These are phyloP conservation scores for Penicillium salamii DNA, from an alignment of 495 filamentous ascomycete genomes.

Conservation along the genomic window DNA sequence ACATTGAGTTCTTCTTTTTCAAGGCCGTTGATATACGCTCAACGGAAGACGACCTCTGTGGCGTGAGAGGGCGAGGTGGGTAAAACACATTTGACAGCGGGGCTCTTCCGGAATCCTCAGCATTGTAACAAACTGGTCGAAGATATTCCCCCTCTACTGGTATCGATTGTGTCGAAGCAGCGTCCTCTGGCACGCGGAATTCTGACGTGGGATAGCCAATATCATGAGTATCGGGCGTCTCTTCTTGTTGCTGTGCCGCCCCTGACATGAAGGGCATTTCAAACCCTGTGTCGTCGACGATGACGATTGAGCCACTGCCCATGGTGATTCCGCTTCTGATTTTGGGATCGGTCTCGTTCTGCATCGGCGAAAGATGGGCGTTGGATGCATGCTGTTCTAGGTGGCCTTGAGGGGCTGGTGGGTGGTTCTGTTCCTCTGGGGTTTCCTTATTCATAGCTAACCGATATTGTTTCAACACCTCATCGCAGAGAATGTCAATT, in stretches of 20 bases:
- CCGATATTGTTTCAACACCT: conserved; percentile 64
- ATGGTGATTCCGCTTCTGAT: conserved; percentile 62
- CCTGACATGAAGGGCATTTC: conserved; percentile 39
- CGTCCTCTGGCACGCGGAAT: conserved; percentile 6
- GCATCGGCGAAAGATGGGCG: conserved; percentile 1
- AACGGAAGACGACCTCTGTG: conserved; percentile 32
- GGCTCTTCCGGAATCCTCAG: conserved; percentile 13
- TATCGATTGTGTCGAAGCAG: conserved; percentile 23
- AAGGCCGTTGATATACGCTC: conserved; percentile 25
- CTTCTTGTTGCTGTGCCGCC: conserved; percentile 20
- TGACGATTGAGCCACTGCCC: conserved; percentile 83
- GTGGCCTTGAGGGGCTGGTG: conserved; percentile 7
- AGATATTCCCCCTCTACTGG: conserved; percentile 29
- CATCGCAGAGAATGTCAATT: conserved; percentile 79
- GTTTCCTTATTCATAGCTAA: conserved; percentile 18
- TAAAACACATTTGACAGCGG: conserved; percentile 14
- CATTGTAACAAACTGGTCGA: conserved; percentile 35
- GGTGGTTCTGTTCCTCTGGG: conserved; percentile 3
- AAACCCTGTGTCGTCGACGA: conserved; percentile 63
- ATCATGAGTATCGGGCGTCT: conserved; percentile 5
- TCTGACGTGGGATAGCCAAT: conserved; percentile 2
- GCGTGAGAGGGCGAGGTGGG: conserved; percentile 16
- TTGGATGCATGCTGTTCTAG: conserved; percentile 1
- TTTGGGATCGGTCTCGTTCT: conserved; percentile 21
- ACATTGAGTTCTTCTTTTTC: conserved; percentile 28